phyloP scores from a whole-genome alignment of 1,284 basidiomycete species.

The Microstroma glucosiphilum region DNA sequence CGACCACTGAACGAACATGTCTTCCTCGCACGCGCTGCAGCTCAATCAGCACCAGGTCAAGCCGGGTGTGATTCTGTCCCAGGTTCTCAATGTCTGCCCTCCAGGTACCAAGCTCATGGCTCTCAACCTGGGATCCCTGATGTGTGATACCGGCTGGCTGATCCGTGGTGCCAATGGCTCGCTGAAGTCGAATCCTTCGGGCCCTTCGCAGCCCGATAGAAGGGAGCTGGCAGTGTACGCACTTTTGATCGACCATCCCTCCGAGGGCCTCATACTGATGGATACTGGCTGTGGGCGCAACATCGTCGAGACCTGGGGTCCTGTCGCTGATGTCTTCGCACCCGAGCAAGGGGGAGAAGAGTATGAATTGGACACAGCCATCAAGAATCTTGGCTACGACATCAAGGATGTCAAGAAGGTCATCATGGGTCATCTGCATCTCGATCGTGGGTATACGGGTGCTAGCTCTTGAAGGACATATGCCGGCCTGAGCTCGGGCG shows the following conservation, averaged over 20 bases:
- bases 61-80: conserved; percentile 16
- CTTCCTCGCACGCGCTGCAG: background rate
- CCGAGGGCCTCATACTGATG: conserved; percentile 44
- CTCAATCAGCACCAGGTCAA: background rate
- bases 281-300: conserved; percentile 44
- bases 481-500: too few relatives aligned
- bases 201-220: conserved; percentile 23
- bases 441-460: too few relatives aligned
- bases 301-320: conserved; percentile 19
- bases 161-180: conserved; percentile 40
- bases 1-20: background rate
- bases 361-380: conserved; percentile 45
- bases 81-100: conserved; percentile 32
- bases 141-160: conserved; percentile 42
- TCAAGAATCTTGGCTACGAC: conserved; percentile 34
- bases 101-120: conserved; percentile 42
- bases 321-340: conserved; percentile 30
- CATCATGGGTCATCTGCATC: conserved; percentile 18
- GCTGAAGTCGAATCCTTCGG: conserved; percentile 24
- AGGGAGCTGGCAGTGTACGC: conserved; percentile 35
- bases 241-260: conserved; percentile 44
- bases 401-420: conserved; percentile 36
- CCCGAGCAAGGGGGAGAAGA: conserved; percentile 23
- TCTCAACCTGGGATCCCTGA: conserved; percentile 40
- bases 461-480: too few relatives aligned